These are phyloP conservation scores for Carallia brachiata DNA, from an alignment of 345 rosid species.

Conservation along the genomic window DNA sequence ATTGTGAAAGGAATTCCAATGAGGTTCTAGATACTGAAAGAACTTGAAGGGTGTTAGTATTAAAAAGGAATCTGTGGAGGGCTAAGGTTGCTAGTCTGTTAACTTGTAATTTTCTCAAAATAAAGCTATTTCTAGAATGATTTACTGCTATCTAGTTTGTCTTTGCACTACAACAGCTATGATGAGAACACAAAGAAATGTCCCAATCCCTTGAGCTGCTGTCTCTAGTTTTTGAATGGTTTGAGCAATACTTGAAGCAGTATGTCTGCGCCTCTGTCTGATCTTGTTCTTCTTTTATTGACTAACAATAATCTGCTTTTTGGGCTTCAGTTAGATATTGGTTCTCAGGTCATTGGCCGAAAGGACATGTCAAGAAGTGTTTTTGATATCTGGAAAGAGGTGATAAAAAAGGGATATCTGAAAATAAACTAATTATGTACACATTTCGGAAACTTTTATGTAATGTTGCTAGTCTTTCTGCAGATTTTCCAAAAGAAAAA, in stretches of 20 bases:
- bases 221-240: neutral
- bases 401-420: conserved; percentile 20
- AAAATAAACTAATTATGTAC: conserved; percentile 4
- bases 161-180: neutral
- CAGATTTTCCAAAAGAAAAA: conserved; percentile 88
- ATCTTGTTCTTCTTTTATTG: neutral
- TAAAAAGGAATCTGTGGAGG: neutral
- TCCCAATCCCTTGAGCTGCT: neutral
- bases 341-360: conserved; percentile 87
- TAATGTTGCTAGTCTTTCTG: conserved; percentile 18
- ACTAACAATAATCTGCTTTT: conserved; percentile 17
- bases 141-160: neutral
- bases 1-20: neutral
- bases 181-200: neutral
- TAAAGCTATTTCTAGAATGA: neutral
- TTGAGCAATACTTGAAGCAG: neutral
- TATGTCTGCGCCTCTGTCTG: neutral
- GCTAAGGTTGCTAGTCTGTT: neutral
- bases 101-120: neutral
- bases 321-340: conserved; percentile 62
- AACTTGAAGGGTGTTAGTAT: neutral
- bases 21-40: neutral
- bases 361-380: conserved; percentile 83
- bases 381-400: conserved; percentile 99
- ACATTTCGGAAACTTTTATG: conserved; percentile 20